phyloP scores from a whole-genome alignment of 257 asterid species.

The Asclepias syriaca region DNA sequence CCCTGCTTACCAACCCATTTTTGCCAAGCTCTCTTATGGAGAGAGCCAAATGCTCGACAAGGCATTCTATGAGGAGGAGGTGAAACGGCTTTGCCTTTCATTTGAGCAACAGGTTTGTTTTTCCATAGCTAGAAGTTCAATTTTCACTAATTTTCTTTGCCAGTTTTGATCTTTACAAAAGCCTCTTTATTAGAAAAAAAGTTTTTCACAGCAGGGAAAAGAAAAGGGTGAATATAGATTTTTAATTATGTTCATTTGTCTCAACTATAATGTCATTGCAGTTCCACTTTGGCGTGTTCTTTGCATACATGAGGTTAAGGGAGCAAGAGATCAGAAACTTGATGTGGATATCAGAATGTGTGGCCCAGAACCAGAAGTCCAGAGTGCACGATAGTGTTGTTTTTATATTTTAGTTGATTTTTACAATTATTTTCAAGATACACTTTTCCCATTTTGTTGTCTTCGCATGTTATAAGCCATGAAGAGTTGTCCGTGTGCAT shows the following conservation, averaged over 20 bases:
- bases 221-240: neutral
- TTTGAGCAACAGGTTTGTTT: constrained; percentile 90
- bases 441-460: neutral
- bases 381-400: constrained; percentile 94
- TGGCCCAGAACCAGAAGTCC: constrained; percentile 91
- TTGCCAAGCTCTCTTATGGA: constrained; percentile 79
- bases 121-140: constrained; percentile 8
- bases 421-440: neutral
- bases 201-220: neutral
- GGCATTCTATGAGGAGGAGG: constrained; percentile 97
- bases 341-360: constrained; percentile 98
- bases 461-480: neutral
- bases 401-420: constrained; percentile 53
- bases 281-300: constrained; percentile 88
- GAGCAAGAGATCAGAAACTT: constrained; percentile 96
- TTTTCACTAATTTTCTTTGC: neutral
- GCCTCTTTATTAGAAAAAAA: neutral
- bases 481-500: neutral
- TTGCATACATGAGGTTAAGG: constrained; percentile 83
- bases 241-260: neutral
- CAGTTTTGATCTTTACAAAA: neutral
- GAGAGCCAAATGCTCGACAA: constrained; percentile 97
- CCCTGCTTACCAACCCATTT: constrained; percentile 83
- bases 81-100: constrained; percentile 84
- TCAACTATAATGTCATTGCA: constrained; percentile 25